Evolutionary conservation across 1,284 basidiomycete species (phyloP).

Genomic region (Irpex lacteus): DNA sequence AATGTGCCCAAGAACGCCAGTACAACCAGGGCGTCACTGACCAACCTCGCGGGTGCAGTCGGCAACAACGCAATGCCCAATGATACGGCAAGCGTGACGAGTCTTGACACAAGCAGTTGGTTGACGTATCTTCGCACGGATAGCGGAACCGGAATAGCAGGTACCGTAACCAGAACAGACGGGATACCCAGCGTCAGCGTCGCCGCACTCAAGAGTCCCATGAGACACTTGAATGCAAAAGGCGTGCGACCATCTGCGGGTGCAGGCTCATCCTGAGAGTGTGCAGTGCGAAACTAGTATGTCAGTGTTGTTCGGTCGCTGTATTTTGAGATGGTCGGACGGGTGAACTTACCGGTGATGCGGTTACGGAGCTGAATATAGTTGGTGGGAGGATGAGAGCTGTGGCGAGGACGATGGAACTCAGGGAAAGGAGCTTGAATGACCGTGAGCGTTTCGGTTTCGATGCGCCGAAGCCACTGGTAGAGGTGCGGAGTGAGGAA

Average conservation of each 20-base stretch:
- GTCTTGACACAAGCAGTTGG: conserved; percentile 45
- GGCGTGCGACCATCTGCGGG: conserved; percentile 13
- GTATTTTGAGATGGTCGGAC: conserved; percentile 2
- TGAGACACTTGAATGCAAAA: conserved; percentile 28
- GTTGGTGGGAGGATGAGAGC: conserved; percentile 56
- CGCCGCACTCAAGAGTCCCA: conserved; percentile 44
- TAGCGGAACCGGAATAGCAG: conserved; percentile 45
- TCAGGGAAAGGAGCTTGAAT: conserved; percentile 54
- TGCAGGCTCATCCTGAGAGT: conserved; percentile 18
- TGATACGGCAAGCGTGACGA: conserved; percentile 37
- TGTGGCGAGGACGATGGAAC: conserved; percentile 47
- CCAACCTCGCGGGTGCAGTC: conserved; percentile 27
- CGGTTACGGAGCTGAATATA: conserved; percentile 43
- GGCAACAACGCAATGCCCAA: conserved; percentile 45
- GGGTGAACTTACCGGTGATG: conserved; percentile 36
- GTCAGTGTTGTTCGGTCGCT: neutral
- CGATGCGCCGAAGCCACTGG: conserved; percentile 31
- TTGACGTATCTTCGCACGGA: conserved; percentile 37
- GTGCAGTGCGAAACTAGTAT: neutral
- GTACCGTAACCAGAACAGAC: conserved; percentile 53
- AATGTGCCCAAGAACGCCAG: conserved; percentile 54
- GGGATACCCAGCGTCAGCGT: conserved; percentile 61
- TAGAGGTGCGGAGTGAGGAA: conserved; percentile 48
- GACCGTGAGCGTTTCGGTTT: conserved; percentile 51
- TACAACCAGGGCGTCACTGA: conserved; percentile 48